Percentiles rank a stretch among this genome's conserved stretches.
Evolutionary conservation across 805 yeast genomes (phyloP).

Genomic region (Cyberlindnera galapagoensis): DNA sequence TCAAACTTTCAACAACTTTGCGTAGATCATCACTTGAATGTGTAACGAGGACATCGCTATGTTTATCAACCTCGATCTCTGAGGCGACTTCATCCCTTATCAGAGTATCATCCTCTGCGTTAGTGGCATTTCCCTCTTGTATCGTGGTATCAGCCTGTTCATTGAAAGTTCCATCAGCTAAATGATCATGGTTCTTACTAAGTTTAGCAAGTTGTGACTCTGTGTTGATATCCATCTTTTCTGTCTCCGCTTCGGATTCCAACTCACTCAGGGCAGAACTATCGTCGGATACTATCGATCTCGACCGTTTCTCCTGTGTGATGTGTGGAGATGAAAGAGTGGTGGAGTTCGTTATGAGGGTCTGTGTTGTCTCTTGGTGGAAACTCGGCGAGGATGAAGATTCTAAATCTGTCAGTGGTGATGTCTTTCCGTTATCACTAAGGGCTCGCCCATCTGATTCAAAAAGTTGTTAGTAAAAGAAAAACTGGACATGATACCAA

Average conservation of each 20-base stretch:
- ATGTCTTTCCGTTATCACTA: conserved; percentile 21
- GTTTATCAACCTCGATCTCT: conserved; percentile 16
- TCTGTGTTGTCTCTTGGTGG: conserved; percentile 7
- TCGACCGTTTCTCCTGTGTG: conserved; percentile 9
- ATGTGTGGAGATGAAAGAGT: conserved; percentile 1
- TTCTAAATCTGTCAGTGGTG: conserved; percentile 23
- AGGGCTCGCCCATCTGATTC: conserved; percentile 4
- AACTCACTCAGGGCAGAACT: conserved; percentile 48
- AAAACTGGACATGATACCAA: too few relatives aligned
- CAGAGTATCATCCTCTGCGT: conserved; percentile 17
- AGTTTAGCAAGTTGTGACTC: conserved; percentile 35
- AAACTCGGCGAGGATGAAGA: conserved; percentile 20
- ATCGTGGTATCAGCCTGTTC: conserved; percentile 19
- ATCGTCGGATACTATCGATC: conserved; percentile 21
- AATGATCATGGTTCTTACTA: conserved; percentile 24
- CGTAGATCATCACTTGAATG: conserved; percentile 19
- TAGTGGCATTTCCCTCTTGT: conserved; percentile 13
- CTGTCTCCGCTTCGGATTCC: conserved; percentile 88
- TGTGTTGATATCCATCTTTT: conserved; percentile 54
- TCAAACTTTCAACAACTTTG: conserved; percentile 16
- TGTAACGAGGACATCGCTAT: conserved; percentile 18
- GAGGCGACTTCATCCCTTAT: conserved; percentile 20
- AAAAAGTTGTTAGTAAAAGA: conserved; percentile 1
- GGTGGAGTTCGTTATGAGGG: conserved; percentile 1
- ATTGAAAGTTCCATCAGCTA: too few relatives aligned